phyloP scores from a whole-genome alignment of 495 filamentous ascomycete species.

The Lasiosphaeria ovina region DNA sequence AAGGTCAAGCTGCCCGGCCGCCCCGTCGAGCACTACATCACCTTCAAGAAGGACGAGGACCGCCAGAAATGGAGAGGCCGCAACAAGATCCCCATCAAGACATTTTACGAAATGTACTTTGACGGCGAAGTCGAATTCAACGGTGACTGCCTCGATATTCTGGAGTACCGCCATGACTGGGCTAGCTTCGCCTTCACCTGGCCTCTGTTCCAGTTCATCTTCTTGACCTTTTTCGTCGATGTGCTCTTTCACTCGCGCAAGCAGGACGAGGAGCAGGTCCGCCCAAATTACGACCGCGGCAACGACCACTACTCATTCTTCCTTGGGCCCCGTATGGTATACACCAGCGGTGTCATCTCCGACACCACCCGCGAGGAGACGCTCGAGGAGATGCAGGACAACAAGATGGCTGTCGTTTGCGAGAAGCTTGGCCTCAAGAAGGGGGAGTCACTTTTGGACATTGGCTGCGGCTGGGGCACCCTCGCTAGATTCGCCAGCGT shows the following conservation, averaged over 20 bases:
- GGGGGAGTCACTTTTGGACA: constrained; percentile 73
- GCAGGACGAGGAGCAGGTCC: constrained; percentile 81
- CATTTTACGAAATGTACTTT: constrained; percentile 89
- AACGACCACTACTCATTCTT: constrained; percentile 90
- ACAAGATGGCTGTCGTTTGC: constrained; percentile 82
- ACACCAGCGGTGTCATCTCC: constrained; percentile 78
- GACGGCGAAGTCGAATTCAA: constrained; percentile 83
- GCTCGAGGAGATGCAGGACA: constrained; percentile 83
- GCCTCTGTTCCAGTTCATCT: constrained; percentile 50
- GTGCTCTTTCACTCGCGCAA: constrained; percentile 71
- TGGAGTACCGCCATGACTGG: constrained; percentile 89
- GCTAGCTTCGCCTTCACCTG: constrained; percentile 76
- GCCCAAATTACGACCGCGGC: constrained; percentile 82
- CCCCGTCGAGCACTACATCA: constrained; percentile 79
- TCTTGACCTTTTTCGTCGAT: constrained; percentile 64
- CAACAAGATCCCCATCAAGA: constrained; percentile 81
- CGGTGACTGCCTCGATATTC: constrained; percentile 71
- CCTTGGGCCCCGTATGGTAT: constrained; percentile 86
- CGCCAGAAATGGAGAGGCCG: constrained; percentile 67
- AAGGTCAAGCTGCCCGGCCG: constrained; percentile 74
- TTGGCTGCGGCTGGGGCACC: constrained; percentile 87
- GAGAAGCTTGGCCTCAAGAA: constrained; percentile 75
- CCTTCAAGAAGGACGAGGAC: constrained; percentile 75
- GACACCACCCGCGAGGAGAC: constrained; percentile 72
- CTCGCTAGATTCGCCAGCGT: constrained; percentile 74